Percentiles rank a stretch among this genome's conserved stretches.
These are phyloP conservation scores for Hamamelis virginiana DNA, from an alignment of 164 flowering plant genomes.

Conservation along the genomic window DNA sequence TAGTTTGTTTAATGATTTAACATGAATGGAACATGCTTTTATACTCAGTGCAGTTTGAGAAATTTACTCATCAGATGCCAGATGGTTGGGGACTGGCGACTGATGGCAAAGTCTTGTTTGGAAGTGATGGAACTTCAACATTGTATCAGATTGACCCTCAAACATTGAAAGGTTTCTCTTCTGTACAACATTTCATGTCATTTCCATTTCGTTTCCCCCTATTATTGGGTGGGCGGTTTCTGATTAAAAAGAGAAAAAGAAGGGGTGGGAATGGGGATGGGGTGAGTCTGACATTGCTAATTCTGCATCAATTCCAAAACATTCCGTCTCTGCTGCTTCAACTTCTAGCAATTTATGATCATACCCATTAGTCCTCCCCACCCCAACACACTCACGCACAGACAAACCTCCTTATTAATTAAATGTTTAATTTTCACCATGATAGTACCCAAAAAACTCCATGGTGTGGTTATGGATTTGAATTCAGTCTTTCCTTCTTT, in stretches of 20 bases:
- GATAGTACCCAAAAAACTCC: neutral
- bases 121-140: constrained; percentile 94
- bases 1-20: too few relatives aligned
- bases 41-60: constrained; percentile 46
- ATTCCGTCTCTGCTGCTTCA: neutral
- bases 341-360: neutral
- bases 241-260: too few relatives aligned
- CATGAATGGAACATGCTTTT: too few relatives aligned
- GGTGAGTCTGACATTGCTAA: neutral
- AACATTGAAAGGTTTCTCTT: constrained; percentile 62
- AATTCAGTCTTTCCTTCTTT: neutral
- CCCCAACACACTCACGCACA: too few relatives aligned
- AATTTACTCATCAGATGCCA: constrained; percentile 72
- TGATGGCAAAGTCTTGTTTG: constrained; percentile 86
- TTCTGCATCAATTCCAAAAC: neutral
- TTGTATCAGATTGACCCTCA: constrained; percentile 72
- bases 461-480: neutral
- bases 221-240: neutral
- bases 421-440: neutral
- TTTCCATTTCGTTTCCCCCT: neutral
- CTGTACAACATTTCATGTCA: neutral
- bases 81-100: constrained; percentile 99
- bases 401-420: neutral
- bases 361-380: neutral
- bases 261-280: neutral